Conservation (phyloP, 371 early-diverging fungal genomes). For the Blakeslea trispora region DNA sequence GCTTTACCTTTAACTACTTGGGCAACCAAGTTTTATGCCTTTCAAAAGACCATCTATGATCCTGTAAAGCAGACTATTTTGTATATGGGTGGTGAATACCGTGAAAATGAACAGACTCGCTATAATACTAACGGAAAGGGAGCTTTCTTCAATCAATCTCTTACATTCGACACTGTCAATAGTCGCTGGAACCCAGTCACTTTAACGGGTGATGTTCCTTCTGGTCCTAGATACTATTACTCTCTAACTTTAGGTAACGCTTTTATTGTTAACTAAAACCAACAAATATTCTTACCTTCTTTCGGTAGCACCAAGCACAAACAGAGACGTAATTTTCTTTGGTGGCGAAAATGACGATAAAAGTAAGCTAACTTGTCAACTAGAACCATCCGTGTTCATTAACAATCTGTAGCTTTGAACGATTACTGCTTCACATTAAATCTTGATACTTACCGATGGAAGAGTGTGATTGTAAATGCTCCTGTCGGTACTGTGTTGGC, state of each 20-base stretch:
- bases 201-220: not conserved
- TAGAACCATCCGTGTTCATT: too few relatives aligned
- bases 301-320: slow-evolving; percentile 2
- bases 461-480: not conserved
- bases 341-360: slow-evolving; percentile 5
- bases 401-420: not conserved
- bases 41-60: not conserved
- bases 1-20: not conserved
- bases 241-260: slow-evolving; percentile 1
- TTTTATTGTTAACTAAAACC: not conserved
- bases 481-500: not conserved
- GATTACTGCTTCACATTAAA: slow-evolving; percentile 10
- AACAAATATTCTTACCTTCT: too few relatives aligned
- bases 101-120: not conserved
- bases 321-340: slow-evolving; percentile 4
- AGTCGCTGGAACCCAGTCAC: not conserved
- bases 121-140: not conserved
- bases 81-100: slow-evolving; percentile 7
- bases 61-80: not conserved
- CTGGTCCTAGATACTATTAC: not conserved
- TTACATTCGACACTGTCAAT: not conserved
- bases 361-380: not conserved
- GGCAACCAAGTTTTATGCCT: not conserved
- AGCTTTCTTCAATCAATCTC: not conserved
- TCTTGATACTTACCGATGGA: slow-evolving; percentile 1